phyloP scores from a whole-genome alignment of 2,329 filamentous ascomycete genomes.

The Amauroascus niger region DNA sequence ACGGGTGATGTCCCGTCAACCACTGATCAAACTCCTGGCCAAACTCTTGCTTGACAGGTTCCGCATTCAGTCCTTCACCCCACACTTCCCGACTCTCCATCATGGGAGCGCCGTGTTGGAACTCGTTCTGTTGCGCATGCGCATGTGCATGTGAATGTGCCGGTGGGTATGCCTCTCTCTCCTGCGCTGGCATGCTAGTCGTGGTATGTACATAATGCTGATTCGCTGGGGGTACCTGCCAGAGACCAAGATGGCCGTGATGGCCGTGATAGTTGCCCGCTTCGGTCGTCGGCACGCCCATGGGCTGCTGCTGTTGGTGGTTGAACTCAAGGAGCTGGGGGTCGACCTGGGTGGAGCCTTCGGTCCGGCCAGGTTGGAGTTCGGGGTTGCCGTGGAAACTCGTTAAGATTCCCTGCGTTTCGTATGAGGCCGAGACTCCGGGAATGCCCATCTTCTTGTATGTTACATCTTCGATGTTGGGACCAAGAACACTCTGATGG shows the following conservation, averaged over 20 bases:
- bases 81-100: conserved; percentile 30
- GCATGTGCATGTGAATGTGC: conserved; percentile 15
- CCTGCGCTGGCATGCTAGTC: conserved; percentile 9
- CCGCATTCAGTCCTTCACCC: conserved; percentile 26
- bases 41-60: conserved; percentile 23
- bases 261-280: conserved; percentile 18
- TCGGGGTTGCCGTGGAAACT: conserved; percentile 37
- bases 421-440: conserved; percentile 27
- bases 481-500: conserved; percentile 32
- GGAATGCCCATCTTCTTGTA: conserved; percentile 32
- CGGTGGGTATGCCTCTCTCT: conserved; percentile 16
- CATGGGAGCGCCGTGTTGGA: conserved; percentile 14
- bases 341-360: conserved; percentile 32
- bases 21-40: conserved; percentile 41
- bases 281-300: neutral
- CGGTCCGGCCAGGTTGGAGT: conserved; percentile 24
- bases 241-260: conserved; percentile 19
- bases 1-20: conserved; percentile 25
- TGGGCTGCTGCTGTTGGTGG: conserved; percentile 12
- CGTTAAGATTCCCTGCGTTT: conserved; percentile 30
- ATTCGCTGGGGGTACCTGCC: conserved; percentile 19
- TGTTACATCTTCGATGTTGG: conserved; percentile 37
- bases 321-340: conserved; percentile 34
- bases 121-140: conserved; percentile 14
- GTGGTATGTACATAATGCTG: conserved; percentile 18